phyloP scores from a whole-genome alignment of 352 stramenopile species.

The Phytophthora brassicae region DNA sequence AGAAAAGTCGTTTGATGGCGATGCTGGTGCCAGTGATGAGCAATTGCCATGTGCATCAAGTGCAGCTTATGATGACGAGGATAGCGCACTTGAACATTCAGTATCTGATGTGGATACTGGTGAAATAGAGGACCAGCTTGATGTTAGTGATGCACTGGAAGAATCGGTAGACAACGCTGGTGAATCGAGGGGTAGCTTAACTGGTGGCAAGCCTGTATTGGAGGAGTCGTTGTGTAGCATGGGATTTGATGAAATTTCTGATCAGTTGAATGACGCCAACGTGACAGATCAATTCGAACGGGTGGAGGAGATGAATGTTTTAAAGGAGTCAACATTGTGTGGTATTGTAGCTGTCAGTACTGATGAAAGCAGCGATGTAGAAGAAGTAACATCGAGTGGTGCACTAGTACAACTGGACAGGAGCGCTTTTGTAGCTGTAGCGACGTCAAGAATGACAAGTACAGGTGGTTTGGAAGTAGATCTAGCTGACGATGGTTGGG shows the following conservation, averaged over 20 bases:
- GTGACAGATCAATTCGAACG: too few species aligned
- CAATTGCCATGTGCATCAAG: too few species aligned
- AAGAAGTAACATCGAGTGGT: not conserved
- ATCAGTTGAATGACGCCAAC: too few species aligned
- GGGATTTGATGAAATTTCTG: too few species aligned
- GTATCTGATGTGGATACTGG: not conserved
- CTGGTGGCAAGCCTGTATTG: too few species aligned
- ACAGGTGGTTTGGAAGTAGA: not conserved
- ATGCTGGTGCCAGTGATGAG: not conserved
- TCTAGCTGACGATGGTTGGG: not conserved
- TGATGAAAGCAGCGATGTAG: not conserved
- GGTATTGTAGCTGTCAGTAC: not conserved
- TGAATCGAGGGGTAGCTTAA: not conserved
- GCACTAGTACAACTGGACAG: not conserved
- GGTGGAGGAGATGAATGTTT: too few species aligned
- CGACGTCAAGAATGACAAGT: not conserved
- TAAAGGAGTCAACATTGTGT: conserved; percentile 3
- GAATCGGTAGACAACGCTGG: not conserved
- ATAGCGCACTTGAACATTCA: not conserved
- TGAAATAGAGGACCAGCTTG: not conserved
- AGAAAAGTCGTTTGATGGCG: conserved; percentile 5
- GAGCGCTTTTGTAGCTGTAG: conserved; percentile 1
- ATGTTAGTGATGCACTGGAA: not conserved
- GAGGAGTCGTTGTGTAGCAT: too few species aligned
- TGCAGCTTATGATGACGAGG: not conserved